Base-by-base conservation (phyloP, 2,329 filamentous ascomycete species). In the Colletotrichum salicis region DNA sequence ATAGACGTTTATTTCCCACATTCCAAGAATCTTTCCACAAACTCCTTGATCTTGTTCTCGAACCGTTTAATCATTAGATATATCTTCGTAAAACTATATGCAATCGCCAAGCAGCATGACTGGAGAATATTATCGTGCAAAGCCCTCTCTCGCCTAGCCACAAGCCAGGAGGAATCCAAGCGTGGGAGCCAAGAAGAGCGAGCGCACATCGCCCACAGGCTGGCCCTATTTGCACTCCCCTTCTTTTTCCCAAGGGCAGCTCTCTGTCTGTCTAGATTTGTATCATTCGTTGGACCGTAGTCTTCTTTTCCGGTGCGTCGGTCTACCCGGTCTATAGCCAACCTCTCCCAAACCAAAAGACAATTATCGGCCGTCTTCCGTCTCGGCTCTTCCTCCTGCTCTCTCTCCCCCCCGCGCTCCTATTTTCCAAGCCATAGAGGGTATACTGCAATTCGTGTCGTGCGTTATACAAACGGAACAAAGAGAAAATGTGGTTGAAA, bases 391-490 rank as follows among this genome's bases (percentile, higher is more conserved):
- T 31, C 15, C 6, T 12, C 52, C 7, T 64, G 37, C 37, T 64
- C 56, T 52, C n/a, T n/a, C 35, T 11, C 37, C 55, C 33, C 12
- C 22, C 55, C 31, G 29, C 45, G 48, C 31, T 63, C 52, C 55
- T 35, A 55, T 13, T 69, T 51, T 29, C 70, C 59, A 64, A 61
- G 37, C 64, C 70, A 72, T 64, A 72, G 70, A 72, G 70, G 70
- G 70, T 72, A 72, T 72, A 72, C 33, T 72, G 70, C 66, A 59
- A 51, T 45, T 72, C 65, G 70, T 70, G 58, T 70, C 65, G 70
- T 72, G 55, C 60, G 70, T 64, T 70, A 72, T 72, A 61, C 65
- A 72, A 72, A 72, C 60, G 59, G 48, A 64, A 70, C 70, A 72
- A 72, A 72, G 65, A 48, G 58, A 72, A 72, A 70, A 52, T 37